Evolutionary conservation across 2,329 filamentous ascomycete species (phyloP).

Genomic region (Lojkania enalia): DNA sequence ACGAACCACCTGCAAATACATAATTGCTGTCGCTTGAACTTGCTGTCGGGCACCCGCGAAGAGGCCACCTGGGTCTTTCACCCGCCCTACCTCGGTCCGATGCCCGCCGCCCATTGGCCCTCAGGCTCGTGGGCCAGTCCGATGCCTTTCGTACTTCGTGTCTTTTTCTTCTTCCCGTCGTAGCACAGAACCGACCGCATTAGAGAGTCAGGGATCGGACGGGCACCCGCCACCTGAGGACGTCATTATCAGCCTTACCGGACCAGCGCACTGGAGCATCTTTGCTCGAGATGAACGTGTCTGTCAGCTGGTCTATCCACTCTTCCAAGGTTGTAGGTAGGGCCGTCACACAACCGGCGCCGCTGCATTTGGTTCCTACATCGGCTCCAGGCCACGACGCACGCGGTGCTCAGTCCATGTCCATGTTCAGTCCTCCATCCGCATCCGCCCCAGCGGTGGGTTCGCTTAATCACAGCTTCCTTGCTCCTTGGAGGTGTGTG

Average conservation of each 20-base stretch:
- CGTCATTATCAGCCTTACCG: constrained; percentile 16
- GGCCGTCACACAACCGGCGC: constrained; percentile 2
- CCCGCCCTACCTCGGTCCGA: constrained; percentile 27
- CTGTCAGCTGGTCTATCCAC: no score
- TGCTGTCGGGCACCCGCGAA: constrained; percentile 22
- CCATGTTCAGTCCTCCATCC: no score
- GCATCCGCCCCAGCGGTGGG: background rate
- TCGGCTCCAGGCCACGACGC: constrained; percentile 12
- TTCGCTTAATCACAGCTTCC: constrained; percentile 8
- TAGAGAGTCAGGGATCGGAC: no score
- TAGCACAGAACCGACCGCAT: no score
- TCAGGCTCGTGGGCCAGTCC: background rate
- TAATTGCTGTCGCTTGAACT: constrained; percentile 31
- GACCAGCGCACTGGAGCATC: constrained; percentile 11
- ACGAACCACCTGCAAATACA: constrained; percentile 19
- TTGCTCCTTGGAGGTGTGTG: no score
- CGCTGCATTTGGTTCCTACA: constrained; percentile 8
- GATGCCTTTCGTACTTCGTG: constrained; percentile 32
- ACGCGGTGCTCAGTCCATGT: constrained; percentile 5
- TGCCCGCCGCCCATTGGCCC: constrained; percentile 14
- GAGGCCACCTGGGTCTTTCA: constrained; percentile 24
- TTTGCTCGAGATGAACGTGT: no score
- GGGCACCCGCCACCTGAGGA: no score
- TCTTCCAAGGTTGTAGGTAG: no score
- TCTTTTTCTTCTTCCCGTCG: constrained; percentile 24